Conservation (phyloP, 2,329 filamentous ascomycete genomes). For the Pseudocercospora macadamiae region DNA sequence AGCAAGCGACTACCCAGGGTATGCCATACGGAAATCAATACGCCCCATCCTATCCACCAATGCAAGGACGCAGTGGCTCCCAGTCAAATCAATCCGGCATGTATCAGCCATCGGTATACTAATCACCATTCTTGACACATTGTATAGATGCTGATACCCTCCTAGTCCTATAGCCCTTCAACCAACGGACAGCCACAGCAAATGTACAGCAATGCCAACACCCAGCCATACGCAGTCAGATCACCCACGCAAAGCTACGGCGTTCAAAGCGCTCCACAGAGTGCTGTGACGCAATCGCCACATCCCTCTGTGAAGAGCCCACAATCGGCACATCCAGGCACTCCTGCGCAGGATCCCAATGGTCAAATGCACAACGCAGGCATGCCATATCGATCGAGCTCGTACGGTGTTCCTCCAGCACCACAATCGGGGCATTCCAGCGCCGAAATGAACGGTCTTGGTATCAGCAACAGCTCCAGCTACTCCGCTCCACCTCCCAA, state of each 20-base stretch:
- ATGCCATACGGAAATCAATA: slow-evolving; percentile 36
- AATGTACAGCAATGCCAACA: slow-evolving; percentile 30
- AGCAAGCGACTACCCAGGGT: slow-evolving; percentile 27
- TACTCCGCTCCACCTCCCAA: slow-evolving; percentile 31
- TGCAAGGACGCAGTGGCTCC: slow-evolving; percentile 32
- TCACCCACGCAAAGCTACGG: slow-evolving; percentile 36
- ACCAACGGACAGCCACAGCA: slow-evolving; percentile 32
- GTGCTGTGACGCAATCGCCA: slow-evolving; percentile 35
- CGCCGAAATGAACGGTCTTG: slow-evolving; percentile 36
- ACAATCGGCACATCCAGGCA: slow-evolving; percentile 25
- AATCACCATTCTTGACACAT: neutral
- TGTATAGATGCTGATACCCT: slow-evolving; percentile 14
- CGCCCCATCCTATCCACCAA: slow-evolving; percentile 29
- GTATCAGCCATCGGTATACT: slow-evolving; percentile 31
- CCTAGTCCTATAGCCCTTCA: slow-evolving; percentile 27
- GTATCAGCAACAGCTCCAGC: slow-evolving; percentile 31
- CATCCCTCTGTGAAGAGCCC: slow-evolving; percentile 35
- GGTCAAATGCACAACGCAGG: slow-evolving; percentile 25
- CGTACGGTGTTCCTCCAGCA: slow-evolving; percentile 26
- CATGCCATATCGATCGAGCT: slow-evolving; percentile 29
- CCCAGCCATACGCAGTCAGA: slow-evolving; percentile 35
- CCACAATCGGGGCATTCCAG: slow-evolving; percentile 30
- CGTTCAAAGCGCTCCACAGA: slow-evolving; percentile 33
- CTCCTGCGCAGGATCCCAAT: slow-evolving; percentile 21
- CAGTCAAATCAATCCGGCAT: slow-evolving; percentile 30